Percentiles rank a stretch among this genome's conserved stretches.
phyloP scores from a whole-genome alignment of 2,329 filamentous ascomycete genomes.

The Pyrenophora tritici-repentis region DNA sequence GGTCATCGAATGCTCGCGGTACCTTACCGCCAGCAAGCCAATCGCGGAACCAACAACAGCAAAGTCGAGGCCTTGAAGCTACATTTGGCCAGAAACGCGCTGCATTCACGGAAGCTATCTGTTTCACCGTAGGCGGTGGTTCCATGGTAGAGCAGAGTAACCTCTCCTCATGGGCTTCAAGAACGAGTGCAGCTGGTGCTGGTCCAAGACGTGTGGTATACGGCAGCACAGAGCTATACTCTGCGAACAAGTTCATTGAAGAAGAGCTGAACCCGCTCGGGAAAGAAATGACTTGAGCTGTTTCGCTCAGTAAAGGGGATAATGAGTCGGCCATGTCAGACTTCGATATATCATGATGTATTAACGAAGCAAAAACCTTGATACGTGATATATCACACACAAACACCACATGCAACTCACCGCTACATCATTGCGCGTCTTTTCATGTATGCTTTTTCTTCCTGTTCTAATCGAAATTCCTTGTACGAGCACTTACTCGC shows the following conservation, averaged over 20 bases:
- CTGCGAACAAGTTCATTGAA: conserved; percentile 64
- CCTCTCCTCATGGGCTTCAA: conserved; percentile 89
- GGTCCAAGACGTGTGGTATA: conserved; percentile 83
- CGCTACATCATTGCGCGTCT: neutral
- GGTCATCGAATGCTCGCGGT: conserved; percentile 88
- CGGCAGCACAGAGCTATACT: conserved; percentile 80
- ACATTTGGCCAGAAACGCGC: conserved; percentile 91
- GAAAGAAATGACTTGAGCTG: conserved; percentile 50
- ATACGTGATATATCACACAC: too few species aligned
- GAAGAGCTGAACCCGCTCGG: conserved; percentile 63
- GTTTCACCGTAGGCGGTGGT: conserved; percentile 91
- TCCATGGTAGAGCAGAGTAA: conserved; percentile 99
- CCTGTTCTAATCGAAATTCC: too few species aligned
- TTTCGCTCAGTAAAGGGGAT: neutral
- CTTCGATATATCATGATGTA: neutral
- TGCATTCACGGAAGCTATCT: conserved; percentile 85
- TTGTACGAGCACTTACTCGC: too few species aligned
- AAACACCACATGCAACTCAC: too few species aligned
- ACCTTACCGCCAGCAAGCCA: conserved; percentile 82
- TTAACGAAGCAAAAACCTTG: neutral
- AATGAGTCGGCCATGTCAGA: neutral
- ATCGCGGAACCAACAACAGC: conserved; percentile 48
- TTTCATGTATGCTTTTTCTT: too few species aligned
- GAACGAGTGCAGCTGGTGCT: conserved; percentile 63
- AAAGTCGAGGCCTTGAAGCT: conserved; percentile 69